Evolutionary conservation across 192 early-diverging fungal genomes (phyloP).

Genomic region (Lobosporangium transversale): DNA sequence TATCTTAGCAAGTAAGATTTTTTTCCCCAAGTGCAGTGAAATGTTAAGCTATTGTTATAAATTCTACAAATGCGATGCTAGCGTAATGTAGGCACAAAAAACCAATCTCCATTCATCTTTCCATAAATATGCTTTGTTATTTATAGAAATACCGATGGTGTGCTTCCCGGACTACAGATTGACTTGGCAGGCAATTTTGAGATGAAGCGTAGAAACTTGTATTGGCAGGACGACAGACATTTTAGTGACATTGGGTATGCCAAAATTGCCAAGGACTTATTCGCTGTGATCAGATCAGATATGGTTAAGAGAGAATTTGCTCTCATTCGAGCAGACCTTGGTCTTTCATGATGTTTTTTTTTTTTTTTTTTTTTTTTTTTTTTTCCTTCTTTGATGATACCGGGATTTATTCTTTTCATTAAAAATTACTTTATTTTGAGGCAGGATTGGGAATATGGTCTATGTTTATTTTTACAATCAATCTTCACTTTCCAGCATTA

Average conservation of each 20-base stretch:
- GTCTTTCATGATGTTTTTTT: too few relatives aligned
- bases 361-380: too few relatives aligned
- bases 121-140: too few relatives aligned
- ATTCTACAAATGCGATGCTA: too few relatives aligned
- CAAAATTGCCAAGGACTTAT: slow-evolving; percentile 51
- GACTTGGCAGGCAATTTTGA: slow-evolving; percentile 51
- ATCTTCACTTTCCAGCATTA: slow-evolving; percentile 39
- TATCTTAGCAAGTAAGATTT: slow-evolving; percentile 35
- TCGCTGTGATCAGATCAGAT: slow-evolving; percentile 40
- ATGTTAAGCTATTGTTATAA: too few relatives aligned
- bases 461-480: background rate
- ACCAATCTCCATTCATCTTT: too few relatives aligned
- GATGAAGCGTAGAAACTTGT: slow-evolving; percentile 46
- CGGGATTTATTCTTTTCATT: too few relatives aligned
- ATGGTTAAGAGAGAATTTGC: slow-evolving; percentile 56
- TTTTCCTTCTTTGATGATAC: too few relatives aligned
- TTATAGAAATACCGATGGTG: slow-evolving; percentile 32
- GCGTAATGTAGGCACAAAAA: too few relatives aligned
- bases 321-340: slow-evolving; percentile 34
- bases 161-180: slow-evolving; percentile 33
- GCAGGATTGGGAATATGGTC: too few relatives aligned
- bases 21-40: too few relatives aligned
- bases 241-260: slow-evolving; percentile 49
- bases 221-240: slow-evolving; percentile 50
- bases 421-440: too few relatives aligned